A percentile compares a stretch with the other conserved stretches of the same genome.
phyloP scores from a whole-genome alignment of 1,284 basidiomycete genomes.

The Malassezia obtusa region DNA sequence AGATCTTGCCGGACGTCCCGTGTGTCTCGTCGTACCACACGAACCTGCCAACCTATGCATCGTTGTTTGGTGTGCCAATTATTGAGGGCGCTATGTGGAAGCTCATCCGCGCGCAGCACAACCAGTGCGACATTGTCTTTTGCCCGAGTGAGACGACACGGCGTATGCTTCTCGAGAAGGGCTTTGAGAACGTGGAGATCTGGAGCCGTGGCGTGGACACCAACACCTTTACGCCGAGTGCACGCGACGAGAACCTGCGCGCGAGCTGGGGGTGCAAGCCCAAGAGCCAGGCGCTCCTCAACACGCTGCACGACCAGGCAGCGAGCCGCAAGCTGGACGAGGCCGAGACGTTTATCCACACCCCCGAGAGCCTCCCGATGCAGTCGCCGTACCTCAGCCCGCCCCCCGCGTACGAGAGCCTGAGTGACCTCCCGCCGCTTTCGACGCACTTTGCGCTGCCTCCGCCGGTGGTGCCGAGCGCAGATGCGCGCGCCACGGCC shows the following conservation, averaged over 20 bases:
- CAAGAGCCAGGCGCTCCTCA: conserved; percentile 25
- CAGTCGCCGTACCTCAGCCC: conserved; percentile 38
- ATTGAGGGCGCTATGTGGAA: conserved; percentile 51
- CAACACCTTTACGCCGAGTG: conserved; percentile 44
- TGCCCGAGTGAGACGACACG: conserved; percentile 54
- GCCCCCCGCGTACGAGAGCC: conserved; percentile 39
- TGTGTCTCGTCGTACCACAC: conserved; percentile 56
- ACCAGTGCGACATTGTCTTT: conserved; percentile 51
- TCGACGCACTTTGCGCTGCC: conserved; percentile 28
- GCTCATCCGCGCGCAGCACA: conserved; percentile 35
- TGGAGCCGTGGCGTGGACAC: conserved; percentile 52
- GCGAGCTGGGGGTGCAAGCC: conserved; percentile 50
- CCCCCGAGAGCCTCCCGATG: conserved; percentile 42
- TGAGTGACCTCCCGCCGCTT: conserved; percentile 32
- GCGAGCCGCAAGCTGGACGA: conserved; percentile 1
- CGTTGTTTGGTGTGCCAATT: conserved; percentile 54
- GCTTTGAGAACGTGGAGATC: conserved; percentile 52
- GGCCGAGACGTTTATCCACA: conserved; percentile 43
- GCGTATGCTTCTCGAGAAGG: conserved; percentile 51
- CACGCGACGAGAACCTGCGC: conserved; percentile 50
- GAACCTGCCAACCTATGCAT: conserved; percentile 55
- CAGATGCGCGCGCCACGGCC: conserved; percentile 9
- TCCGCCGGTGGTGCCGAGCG: conserved; percentile 27
- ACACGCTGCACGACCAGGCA: conserved; percentile 14
- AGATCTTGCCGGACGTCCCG: conserved; percentile 50